phyloP scores from a whole-genome alignment of 2,329 filamentous ascomycete species.

The Paracoccidioides lutzii region DNA sequence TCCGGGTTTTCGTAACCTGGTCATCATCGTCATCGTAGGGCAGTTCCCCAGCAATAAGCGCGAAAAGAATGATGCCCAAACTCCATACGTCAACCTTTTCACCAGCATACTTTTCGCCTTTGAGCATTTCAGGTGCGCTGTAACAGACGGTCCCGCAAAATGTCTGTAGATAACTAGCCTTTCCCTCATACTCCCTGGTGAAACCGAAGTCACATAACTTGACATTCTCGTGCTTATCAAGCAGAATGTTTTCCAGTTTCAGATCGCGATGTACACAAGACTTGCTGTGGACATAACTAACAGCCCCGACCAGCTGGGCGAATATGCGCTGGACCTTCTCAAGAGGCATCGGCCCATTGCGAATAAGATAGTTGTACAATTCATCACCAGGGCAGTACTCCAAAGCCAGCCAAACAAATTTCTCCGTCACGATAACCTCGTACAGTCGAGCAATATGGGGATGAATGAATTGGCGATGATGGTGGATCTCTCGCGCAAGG shows the following conservation, averaged over 20 bases:
- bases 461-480: constrained; percentile 94
- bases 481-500: constrained; percentile 92
- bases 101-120: constrained; percentile 92
- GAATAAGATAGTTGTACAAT: constrained; percentile 87
- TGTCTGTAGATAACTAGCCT: constrained; percentile 86
- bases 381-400: constrained; percentile 98
- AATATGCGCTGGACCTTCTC: constrained; percentile 92
- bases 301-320: constrained; percentile 85
- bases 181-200: constrained; percentile 91
- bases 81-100: constrained; percentile 99
- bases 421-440: constrained; percentile 95
- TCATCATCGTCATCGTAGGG: constrained; percentile 97
- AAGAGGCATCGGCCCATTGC: constrained; percentile 69
- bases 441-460: constrained; percentile 94
- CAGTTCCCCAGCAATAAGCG: constrained; percentile 65
- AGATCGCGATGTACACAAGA: constrained; percentile 93
- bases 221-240: constrained; percentile 94
- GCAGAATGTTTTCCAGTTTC: constrained; percentile 89
- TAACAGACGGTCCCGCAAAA: constrained; percentile 98
- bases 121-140: constrained; percentile 95
- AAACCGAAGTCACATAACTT: constrained; percentile 98
- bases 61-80: constrained; percentile 80
- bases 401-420: constrained; percentile 85
- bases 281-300: constrained; percentile 87
- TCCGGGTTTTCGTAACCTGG: constrained; percentile 68